Conservation (phyloP, 2,329 filamentous ascomycete genomes). For the Fonsecaea multimorphosa region DNA sequence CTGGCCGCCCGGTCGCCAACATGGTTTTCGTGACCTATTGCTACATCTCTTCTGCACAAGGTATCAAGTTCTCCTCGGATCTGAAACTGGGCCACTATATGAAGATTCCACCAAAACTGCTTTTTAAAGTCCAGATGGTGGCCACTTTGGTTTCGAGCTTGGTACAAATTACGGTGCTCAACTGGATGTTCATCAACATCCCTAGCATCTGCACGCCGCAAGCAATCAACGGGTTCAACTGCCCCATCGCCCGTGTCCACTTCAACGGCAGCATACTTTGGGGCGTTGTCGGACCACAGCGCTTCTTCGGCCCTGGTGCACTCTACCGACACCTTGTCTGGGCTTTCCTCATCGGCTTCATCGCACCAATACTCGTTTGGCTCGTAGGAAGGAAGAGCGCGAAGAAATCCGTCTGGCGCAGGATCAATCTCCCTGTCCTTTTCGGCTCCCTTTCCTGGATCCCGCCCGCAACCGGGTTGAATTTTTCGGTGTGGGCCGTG, state of each 20-base stretch:
- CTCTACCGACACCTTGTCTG: conserved; percentile 79
- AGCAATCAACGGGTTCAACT: conserved; percentile 87
- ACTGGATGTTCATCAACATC: conserved; percentile 87
- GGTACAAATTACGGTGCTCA: conserved; percentile 82
- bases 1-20: conserved; percentile 83
- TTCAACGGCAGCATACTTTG: conserved; percentile 90
- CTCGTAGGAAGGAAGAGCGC: conserved; percentile 64
- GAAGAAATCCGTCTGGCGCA: conserved; percentile 68
- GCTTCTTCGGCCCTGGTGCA: conserved; percentile 79
- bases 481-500: conserved; percentile 85
- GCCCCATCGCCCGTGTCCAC: conserved; percentile 83
- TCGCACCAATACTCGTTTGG: conserved; percentile 77
- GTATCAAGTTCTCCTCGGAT: conserved; percentile 86
- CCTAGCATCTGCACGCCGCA: conserved; percentile 76
- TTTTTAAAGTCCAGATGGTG: conserved; percentile 65
- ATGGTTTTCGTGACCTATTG: conserved; percentile 94
- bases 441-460: conserved; percentile 87
- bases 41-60: conserved; percentile 86
- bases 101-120: conserved; percentile 66
- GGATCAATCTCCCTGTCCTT: conserved; percentile 80
- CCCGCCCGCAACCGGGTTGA: conserved; percentile 81
- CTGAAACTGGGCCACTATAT: conserved; percentile 74
- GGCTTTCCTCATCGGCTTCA: conserved; percentile 78
- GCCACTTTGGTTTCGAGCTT: conserved; percentile 72
- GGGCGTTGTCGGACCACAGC: conserved; percentile 81